phyloP scores from a whole-genome alignment of 1,139 yeast genomes.

The Zygosaccharomyces sapae region DNA sequence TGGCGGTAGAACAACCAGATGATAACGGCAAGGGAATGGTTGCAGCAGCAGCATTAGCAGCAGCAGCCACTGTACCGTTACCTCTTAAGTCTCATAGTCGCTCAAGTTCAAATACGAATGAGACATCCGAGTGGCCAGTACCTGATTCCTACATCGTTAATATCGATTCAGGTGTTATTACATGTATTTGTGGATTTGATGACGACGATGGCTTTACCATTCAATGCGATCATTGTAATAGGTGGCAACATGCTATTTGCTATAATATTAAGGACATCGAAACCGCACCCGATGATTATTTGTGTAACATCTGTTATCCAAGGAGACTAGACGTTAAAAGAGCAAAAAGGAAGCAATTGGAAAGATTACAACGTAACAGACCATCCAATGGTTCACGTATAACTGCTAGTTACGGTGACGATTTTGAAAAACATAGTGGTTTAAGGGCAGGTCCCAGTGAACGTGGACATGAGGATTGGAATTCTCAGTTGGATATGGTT shows the following conservation, averaged over 20 bases:
- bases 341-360: slow-evolving; percentile 49
- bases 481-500: slow-evolving; percentile 1
- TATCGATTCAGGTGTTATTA: slow-evolving; percentile 78
- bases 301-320: slow-evolving; percentile 75
- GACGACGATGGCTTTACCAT: slow-evolving; percentile 96
- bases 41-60: slow-evolving; percentile 36
- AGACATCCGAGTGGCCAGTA: slow-evolving; percentile 25
- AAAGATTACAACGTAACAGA: slow-evolving; percentile 34
- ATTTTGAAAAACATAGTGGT: neutral
- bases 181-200: slow-evolving; percentile 83
- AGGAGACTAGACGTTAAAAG: slow-evolving; percentile 51
- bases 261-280: slow-evolving; percentile 70
- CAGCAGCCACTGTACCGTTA: slow-evolving; percentile 34
- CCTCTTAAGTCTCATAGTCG: slow-evolving; percentile 24
- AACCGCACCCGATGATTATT: slow-evolving; percentile 78
- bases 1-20: slow-evolving; percentile 3
- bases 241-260: slow-evolving; percentile 94
- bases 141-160: slow-evolving; percentile 54
- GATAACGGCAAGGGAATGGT: slow-evolving; percentile 27
- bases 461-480: slow-evolving; percentile 4
- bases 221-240: slow-evolving; percentile 84
- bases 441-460: slow-evolving; percentile 3
- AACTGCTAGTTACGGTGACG: neutral
- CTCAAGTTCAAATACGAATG: slow-evolving; percentile 2
- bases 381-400: slow-evolving; percentile 1